A percentile compares a stretch with the other conserved stretches of the same genome.
Conservation (phyloP, 2,329 filamentous ascomycete species). For the Leptographium galeiforme region DNA sequence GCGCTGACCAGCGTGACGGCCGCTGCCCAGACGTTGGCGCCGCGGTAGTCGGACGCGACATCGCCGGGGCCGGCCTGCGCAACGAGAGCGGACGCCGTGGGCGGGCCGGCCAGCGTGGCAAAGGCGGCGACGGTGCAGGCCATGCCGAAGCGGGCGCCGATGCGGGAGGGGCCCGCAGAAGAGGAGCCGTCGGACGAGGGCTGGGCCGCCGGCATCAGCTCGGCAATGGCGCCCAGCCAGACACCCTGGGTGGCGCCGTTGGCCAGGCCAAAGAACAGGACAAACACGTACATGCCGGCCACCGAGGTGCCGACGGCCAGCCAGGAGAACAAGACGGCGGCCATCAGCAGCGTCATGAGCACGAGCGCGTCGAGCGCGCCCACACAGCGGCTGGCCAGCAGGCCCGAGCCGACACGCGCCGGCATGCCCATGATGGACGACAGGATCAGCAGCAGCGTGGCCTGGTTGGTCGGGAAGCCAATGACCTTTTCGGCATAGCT, state of each 20-base stretch:
- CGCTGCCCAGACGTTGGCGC: slow-evolving; percentile 11
- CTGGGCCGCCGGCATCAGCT: slow-evolving; percentile 19
- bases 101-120: slow-evolving; percentile 28
- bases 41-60: slow-evolving; percentile 6
- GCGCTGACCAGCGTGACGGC: slow-evolving; percentile 8
- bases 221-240: slow-evolving; percentile 20
- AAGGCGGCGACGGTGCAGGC: slow-evolving; percentile 25
- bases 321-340: slow-evolving; percentile 29
- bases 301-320: slow-evolving; percentile 28
- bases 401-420: slow-evolving; percentile 37
- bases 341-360: slow-evolving; percentile 26
- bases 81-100: slow-evolving; percentile 13
- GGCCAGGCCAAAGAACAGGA: slow-evolving; percentile 28
- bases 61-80: slow-evolving; percentile 1
- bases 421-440: slow-evolving; percentile 43
- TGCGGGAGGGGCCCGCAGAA: slow-evolving; percentile 13
- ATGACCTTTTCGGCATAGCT: slow-evolving; percentile 22
- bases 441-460: slow-evolving; percentile 41
- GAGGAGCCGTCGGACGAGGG: not conserved
- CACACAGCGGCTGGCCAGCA: slow-evolving; percentile 35
- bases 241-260: slow-evolving; percentile 27
- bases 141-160: slow-evolving; percentile 31
- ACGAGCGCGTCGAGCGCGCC: slow-evolving; percentile 42
- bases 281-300: slow-evolving; percentile 29
- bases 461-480: slow-evolving; percentile 31